Evolutionary conservation across 1,139 yeast genomes (phyloP).

Genomic region (Pichia sorboxylosa): DNA sequence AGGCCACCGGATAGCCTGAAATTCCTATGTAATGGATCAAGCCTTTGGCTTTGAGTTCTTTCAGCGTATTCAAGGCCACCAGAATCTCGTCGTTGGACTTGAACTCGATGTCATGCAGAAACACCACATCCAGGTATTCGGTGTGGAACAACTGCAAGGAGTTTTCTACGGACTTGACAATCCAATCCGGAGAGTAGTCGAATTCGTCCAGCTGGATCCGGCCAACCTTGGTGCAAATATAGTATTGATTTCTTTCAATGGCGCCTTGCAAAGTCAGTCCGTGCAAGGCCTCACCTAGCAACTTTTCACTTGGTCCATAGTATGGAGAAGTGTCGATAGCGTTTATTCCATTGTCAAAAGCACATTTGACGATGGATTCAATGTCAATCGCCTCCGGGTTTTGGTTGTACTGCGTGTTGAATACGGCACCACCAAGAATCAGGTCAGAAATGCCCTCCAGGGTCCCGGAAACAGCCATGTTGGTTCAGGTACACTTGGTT

Average conservation of each 20-base stretch:
- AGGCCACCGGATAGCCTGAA: slow-evolving; percentile 79
- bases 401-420: slow-evolving; percentile 64
- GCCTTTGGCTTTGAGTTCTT: slow-evolving; percentile 52
- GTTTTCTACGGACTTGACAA: slow-evolving; percentile 51
- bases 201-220: slow-evolving; percentile 56
- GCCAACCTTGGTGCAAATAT: slow-evolving; percentile 81
- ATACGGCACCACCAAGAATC: slow-evolving; percentile 77
- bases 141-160: slow-evolving; percentile 59
- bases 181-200: slow-evolving; percentile 55
- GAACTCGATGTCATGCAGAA: slow-evolving; percentile 85
- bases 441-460: slow-evolving; percentile 39
- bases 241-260: slow-evolving; percentile 48
- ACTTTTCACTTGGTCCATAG: slow-evolving; percentile 77
- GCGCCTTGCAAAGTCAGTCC: slow-evolving; percentile 29
- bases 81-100: slow-evolving; percentile 42
- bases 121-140: slow-evolving; percentile 62
- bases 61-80: slow-evolving; percentile 54
- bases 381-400: slow-evolving; percentile 53
- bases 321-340: slow-evolving; percentile 90
- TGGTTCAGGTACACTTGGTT: too few species aligned
- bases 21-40: slow-evolving; percentile 57
- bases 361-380: slow-evolving; percentile 42
- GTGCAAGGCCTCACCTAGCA: slow-evolving; percentile 57
- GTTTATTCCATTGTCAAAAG: slow-evolving; percentile 55
- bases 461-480: slow-evolving; percentile 13